Conservation (phyloP, 108 stramenopile genomes). For the Cyclotella choctawhatcheeana region DNA sequence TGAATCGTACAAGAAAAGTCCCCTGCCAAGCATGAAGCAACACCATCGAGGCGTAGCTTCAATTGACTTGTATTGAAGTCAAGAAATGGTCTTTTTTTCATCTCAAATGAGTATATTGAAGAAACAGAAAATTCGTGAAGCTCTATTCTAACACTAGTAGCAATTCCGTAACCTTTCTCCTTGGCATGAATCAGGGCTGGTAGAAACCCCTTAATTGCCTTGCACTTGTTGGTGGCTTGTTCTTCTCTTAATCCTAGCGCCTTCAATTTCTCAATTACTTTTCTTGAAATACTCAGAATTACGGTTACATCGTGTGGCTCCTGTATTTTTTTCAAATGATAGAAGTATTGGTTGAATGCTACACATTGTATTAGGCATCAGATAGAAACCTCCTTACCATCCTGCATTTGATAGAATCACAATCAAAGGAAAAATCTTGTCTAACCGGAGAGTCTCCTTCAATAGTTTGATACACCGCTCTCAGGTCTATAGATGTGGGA, state of each 20-base stretch:
- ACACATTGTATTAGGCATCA: no score
- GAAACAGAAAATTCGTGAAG: conserved; percentile 66
- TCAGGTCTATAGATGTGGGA: conserved; percentile 68
- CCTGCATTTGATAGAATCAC: conserved; percentile 49
- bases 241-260: conserved; percentile 8
- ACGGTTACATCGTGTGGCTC: conserved; percentile 67
- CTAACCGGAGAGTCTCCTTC: conserved; percentile 65
- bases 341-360: background rate
- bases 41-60: conserved; percentile 65
- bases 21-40: conserved; percentile 68
- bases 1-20: conserved; percentile 50
- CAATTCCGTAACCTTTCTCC: conserved; percentile 78
- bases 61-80: conserved; percentile 55
- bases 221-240: background rate
- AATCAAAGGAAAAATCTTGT: conserved; percentile 76
- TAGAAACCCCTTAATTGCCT: conserved; percentile 15
- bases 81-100: conserved; percentile 64
- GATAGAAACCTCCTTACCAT: background rate
- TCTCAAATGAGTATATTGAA: conserved; percentile 56
- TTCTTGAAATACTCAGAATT: conserved; percentile 56
- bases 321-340: conserved; percentile 2
- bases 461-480: conserved; percentile 67
- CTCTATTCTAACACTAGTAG: conserved; percentile 66
- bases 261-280: conserved; percentile 60
- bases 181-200: conserved; percentile 50